Conservation (phyloP, 2,329 filamentous ascomycete genomes). For the Penicillium sp. region DNA sequence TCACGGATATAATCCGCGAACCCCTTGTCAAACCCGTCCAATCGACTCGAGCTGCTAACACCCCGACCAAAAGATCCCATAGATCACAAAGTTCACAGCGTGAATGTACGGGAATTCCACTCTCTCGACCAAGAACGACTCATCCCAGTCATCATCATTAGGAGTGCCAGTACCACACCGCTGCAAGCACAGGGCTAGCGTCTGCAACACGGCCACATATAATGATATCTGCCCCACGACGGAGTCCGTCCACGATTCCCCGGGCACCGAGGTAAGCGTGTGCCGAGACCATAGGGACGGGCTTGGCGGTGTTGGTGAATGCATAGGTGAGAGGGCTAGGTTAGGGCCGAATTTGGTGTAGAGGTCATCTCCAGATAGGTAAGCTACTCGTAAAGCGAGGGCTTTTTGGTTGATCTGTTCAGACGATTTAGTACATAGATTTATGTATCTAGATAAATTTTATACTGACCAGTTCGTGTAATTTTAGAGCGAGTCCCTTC, state of each 20-base stretch:
- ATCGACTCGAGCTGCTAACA: conserved; percentile 48
- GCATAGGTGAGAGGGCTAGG: conserved; percentile 38
- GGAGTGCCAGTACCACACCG: conserved; percentile 55
- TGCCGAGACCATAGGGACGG: conserved; percentile 46
- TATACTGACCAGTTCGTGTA: conserved; percentile 37
- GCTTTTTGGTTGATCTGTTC: conserved; percentile 33
- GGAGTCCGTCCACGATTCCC: conserved; percentile 33
- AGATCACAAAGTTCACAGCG: conserved; percentile 53
- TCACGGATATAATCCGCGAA: conserved; percentile 53
- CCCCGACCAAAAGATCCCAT: conserved; percentile 46
- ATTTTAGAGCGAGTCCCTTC: conserved; percentile 50
- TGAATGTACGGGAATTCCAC: conserved; percentile 48
- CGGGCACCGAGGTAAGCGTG: conserved; percentile 50
- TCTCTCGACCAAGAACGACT: conserved; percentile 44
- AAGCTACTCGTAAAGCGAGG: conserved; percentile 44
- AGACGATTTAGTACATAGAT: not conserved
- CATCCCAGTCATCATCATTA: conserved; percentile 45
- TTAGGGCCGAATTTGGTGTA: conserved; percentile 30
- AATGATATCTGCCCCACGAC: conserved; percentile 42
- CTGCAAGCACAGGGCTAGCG: conserved; percentile 55
- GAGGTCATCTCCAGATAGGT: conserved; percentile 48
- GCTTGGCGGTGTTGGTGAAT: conserved; percentile 38
- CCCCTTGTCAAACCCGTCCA: conserved; percentile 54
- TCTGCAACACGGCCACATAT: conserved; percentile 44
- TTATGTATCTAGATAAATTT: not conserved